Conservation (phyloP, 768 basidiomycete species). For the Cubamyces lactineus region DNA sequence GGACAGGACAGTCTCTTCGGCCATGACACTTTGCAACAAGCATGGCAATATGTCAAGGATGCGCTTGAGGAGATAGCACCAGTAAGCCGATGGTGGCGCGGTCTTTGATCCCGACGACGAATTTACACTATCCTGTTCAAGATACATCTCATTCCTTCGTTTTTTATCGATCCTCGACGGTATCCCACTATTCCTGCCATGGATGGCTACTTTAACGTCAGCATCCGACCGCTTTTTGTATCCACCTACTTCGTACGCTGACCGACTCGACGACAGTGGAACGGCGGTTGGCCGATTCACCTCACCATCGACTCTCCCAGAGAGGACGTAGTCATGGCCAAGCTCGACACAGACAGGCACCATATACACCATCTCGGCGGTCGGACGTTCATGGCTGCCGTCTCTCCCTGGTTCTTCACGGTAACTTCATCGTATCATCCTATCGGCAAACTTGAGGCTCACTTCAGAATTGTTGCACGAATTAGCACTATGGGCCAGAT, state of each 20-base stretch:
- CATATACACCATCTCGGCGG: conserved; percentile 53
- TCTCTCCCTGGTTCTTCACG: conserved; percentile 82
- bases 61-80: conserved; percentile 34
- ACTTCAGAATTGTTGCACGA: neutral
- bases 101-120: neutral
- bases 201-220: conserved; percentile 45
- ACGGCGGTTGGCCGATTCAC: conserved; percentile 40
- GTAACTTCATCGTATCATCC: conserved; percentile 23
- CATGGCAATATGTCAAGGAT: conserved; percentile 35
- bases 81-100: conserved; percentile 22
- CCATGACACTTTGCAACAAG: conserved; percentile 25
- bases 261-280: conserved; percentile 31
- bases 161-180: conserved; percentile 40
- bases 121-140: conserved; percentile 17
- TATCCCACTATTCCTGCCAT: conserved; percentile 36
- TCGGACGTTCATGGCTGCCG: conserved; percentile 52
- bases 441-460: no score
- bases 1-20: conserved; percentile 43
- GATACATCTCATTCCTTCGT: conserved; percentile 38
- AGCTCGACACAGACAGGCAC: conserved; percentile 50
- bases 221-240: neutral
- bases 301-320: conserved; percentile 44
- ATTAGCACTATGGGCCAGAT: conserved; percentile 64
- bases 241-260: conserved; percentile 7
- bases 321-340: conserved; percentile 25